Evolutionary conservation across 2,329 filamentous ascomycete species (phyloP).

Genomic region (Monilinia aucupariae): DNA sequence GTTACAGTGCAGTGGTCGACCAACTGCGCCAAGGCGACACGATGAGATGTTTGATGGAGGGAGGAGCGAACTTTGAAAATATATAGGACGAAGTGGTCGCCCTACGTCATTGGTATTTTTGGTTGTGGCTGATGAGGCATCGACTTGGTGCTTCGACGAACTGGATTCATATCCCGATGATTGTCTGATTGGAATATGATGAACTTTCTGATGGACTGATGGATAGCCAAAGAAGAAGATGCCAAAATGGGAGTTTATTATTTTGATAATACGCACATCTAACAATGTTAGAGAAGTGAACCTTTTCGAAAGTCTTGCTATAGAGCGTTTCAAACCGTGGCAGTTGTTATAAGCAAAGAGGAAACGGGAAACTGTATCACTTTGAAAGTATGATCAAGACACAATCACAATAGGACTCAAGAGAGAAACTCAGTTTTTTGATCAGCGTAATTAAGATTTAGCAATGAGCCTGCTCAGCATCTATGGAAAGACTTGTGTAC

Average conservation of each 20-base stretch:
- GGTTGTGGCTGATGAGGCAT: neutral
- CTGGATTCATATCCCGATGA: too few relatives aligned
- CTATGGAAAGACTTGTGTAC: slow-evolving; percentile 6
- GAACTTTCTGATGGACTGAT: too few relatives aligned
- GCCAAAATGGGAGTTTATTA: neutral
- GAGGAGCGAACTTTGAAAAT: neutral
- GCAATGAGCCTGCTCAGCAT: slow-evolving; percentile 10
- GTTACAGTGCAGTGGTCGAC: too few relatives aligned
- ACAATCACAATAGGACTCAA: neutral
- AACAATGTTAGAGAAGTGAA: neutral
- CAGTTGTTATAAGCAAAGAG: neutral
- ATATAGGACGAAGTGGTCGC: neutral
- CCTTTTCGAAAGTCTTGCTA: neutral
- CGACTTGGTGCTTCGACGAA: too few relatives aligned
- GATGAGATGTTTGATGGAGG: neutral
- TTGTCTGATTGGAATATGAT: too few relatives aligned
- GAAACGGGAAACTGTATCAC: neutral
- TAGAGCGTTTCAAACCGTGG: too few relatives aligned
- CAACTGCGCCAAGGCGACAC: neutral
- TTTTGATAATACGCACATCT: neutral
- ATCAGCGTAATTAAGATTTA: slow-evolving; percentile 17
- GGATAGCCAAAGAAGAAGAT: neutral
- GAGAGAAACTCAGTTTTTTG: neutral
- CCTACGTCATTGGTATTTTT: neutral
- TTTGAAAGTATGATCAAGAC: neutral